Base-by-base conservation (phyloP, 345 rosid species). In the Syzygium aqueum region DNA sequence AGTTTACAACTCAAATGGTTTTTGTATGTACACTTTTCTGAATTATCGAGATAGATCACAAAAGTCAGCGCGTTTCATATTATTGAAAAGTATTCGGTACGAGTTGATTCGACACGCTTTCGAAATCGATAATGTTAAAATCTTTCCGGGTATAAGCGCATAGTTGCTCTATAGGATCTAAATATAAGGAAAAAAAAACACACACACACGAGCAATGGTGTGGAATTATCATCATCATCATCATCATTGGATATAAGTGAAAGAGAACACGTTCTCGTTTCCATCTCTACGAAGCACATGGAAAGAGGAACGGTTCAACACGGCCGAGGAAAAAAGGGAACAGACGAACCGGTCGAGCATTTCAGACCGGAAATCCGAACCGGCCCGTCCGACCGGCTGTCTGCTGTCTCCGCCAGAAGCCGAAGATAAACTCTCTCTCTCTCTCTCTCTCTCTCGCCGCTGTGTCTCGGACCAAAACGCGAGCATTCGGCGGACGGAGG, bases 21-120 rank as follows among this genome's bases (percentile, higher is more conserved):
- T 67, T 17, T 21, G 17, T 9, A 16, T 10, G 19, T 8, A 13
- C 9, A 67, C 4, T 33, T 67, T 17, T 25, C 1, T 0, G 1
- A 2, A 67, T 1, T 67, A 33, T 67, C 1, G 0, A 67, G 25
- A 67, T 33, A 17, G 46, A 67, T 5, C 40, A 8, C 5, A 5
- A 33, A 67, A 17, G 2, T 2, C 2, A 13, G 17, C 6, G 37
- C 19, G 0, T 67, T 17, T 30, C 21, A 0, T 1, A 30, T 7
- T 5, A 9, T 33, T 8, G 13, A 1, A 67, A 33, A 10, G 78
- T 5, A 30, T 67, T 4, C 4, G 0, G 8, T 5, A 33, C 0
- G 2, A 67, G 12, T 30, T 8, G 5, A 67, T 0, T 12, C 0
- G 0, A 2, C 13, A 33, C 4, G 5, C 11, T 17, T 67, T 33